Conservation (phyloP, 208 protist species). For the Entamoeba dispar region DNA sequence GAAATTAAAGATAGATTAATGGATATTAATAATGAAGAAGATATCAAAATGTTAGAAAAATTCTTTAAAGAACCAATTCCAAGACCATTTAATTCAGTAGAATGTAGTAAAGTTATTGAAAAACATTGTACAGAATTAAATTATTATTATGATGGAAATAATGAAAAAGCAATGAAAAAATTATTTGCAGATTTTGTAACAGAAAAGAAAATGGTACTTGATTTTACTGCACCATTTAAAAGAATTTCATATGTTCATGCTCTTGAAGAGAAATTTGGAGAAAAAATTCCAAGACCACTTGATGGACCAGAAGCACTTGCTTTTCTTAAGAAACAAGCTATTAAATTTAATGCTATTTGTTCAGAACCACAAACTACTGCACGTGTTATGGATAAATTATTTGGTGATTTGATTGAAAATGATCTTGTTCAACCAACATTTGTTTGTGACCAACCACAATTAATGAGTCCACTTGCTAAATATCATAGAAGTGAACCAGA, state of each 20-base stretch:
- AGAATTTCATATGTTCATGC: slow-evolving; percentile 66
- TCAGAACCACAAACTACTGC: slow-evolving; percentile 69
- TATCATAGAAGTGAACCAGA: slow-evolving; percentile 51
- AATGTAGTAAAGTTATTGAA: too few species aligned
- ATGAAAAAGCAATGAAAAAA: not conserved
- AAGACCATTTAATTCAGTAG: not conserved
- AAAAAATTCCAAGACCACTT: not conserved
- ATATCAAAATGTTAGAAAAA: slow-evolving; percentile 26
- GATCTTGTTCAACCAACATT: slow-evolving; percentile 87
- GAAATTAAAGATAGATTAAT: slow-evolving; percentile 49
- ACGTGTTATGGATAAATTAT: slow-evolving; percentile 82
- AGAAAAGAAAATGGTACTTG: slow-evolving; percentile 45
- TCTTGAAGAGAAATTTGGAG: not conserved
- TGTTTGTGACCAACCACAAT: slow-evolving; percentile 88
- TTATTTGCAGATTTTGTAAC: slow-evolving; percentile 27
- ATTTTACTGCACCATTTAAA: slow-evolving; percentile 92
- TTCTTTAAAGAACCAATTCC: not conserved
- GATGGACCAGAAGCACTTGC: not conserved
- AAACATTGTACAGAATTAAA: not conserved
- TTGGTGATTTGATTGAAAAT: slow-evolving; percentile 73
- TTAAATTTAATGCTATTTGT: slow-evolving; percentile 69
- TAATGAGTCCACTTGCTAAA: slow-evolving; percentile 99
- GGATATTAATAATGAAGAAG: slow-evolving; percentile 66
- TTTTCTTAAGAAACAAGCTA: slow-evolving; percentile 40
- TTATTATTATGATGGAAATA: not conserved